Percentiles rank a stretch among this genome's conserved stretches.
phyloP scores from a whole-genome alignment of 495 filamentous ascomycete genomes.

The Bacidia gigantensis region DNA sequence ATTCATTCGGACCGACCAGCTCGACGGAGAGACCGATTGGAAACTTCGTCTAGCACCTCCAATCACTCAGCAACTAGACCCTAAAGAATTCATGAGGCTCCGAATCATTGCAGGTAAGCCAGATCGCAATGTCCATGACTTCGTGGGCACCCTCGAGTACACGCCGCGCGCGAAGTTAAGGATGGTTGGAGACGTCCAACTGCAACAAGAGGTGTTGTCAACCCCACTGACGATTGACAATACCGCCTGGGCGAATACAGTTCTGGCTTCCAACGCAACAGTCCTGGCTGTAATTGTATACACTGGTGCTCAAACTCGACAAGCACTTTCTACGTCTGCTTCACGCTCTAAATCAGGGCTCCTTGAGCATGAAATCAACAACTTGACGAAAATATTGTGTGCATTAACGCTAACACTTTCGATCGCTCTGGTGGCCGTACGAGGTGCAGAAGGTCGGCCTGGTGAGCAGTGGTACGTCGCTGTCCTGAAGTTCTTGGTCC shows the following conservation, averaged over 20 bases:
- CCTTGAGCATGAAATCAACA: slow-evolving; percentile 93
- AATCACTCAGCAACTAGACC: slow-evolving; percentile 58
- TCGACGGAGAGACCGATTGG: slow-evolving; percentile 99
- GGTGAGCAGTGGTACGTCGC: slow-evolving; percentile 75
- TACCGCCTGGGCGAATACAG: slow-evolving; percentile 96
- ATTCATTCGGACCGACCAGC: slow-evolving; percentile 93
- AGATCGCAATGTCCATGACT: slow-evolving; percentile 85
- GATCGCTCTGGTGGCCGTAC: slow-evolving; percentile 74
- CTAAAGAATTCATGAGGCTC: slow-evolving; percentile 56
- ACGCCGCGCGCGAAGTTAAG: slow-evolving; percentile 24
- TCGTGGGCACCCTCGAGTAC: slow-evolving; percentile 69
- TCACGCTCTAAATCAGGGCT: slow-evolving; percentile 87
- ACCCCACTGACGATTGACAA: slow-evolving; percentile 85
- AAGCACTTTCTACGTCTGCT: slow-evolving; percentile 81
- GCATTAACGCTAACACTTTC: slow-evolving; percentile 74
- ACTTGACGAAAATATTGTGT: slow-evolving; percentile 94
- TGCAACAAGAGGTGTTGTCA: slow-evolving; percentile 26
- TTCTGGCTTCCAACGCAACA: slow-evolving; percentile 81
- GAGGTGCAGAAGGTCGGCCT: slow-evolving; percentile 59
- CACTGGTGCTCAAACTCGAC: slow-evolving; percentile 87
- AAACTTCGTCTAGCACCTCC: slow-evolving; percentile 81
- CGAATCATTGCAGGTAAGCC: slow-evolving; percentile 75
- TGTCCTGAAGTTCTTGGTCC: slow-evolving; percentile 86
- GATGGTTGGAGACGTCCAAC: slow-evolving; percentile 16
- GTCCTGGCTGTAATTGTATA: slow-evolving; percentile 84